These are phyloP conservation scores for Solanum pennellii DNA, from an alignment of 257 asterid species.

Conservation along the genomic window DNA sequence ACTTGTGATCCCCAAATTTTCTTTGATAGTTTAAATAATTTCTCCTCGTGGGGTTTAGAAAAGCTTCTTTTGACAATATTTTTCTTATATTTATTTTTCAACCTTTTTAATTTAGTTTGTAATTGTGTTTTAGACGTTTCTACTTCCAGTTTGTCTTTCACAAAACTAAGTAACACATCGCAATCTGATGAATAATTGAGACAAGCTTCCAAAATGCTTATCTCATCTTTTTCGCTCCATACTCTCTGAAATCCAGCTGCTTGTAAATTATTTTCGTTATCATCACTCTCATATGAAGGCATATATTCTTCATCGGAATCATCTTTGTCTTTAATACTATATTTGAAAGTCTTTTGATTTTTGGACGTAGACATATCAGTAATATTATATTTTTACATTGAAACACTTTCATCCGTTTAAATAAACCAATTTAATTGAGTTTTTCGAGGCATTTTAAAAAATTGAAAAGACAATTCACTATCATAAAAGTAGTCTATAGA, in stretches of 20 bases:
- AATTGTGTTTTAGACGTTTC: not conserved
- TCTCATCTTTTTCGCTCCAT: not conserved
- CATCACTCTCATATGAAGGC: not conserved
- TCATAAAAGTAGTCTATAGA: too few species aligned
- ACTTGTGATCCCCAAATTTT: not conserved
- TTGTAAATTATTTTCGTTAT: not conserved
- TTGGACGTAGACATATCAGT: not conserved
- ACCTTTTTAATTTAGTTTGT: not conserved
- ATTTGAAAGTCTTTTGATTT: too few species aligned
- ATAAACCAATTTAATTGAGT: not conserved
- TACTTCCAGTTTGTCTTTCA: not conserved
- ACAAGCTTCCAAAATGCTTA: not conserved
- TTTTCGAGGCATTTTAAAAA: too few species aligned
- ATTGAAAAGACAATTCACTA: not conserved
- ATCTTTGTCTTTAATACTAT: rapidly evolving
- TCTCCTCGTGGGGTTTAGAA: not conserved
- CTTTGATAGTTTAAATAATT: not conserved
- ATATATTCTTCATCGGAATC: not conserved
- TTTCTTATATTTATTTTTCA: not conserved
- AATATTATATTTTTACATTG: not conserved
- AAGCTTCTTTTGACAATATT: not conserved
- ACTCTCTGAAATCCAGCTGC: not conserved
- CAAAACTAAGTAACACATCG: not conserved
- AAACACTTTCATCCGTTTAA: too few species aligned
- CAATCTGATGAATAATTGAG: not conserved